Conservation (phyloP, 2,329 filamentous ascomycete genomes). For the Venturia carpophila region DNA sequence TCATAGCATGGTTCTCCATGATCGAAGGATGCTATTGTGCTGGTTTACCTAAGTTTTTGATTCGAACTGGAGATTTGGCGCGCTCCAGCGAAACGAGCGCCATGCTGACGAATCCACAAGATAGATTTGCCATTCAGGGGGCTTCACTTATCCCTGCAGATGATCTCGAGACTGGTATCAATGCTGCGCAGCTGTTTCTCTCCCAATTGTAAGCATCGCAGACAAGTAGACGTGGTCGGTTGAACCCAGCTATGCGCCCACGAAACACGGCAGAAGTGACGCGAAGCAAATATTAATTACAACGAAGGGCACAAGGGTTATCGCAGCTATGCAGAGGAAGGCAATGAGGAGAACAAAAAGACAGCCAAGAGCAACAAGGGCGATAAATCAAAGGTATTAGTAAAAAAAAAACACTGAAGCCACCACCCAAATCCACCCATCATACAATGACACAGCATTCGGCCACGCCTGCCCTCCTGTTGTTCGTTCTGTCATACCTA, state of each 20-base stretch:
- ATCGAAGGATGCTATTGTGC: too few species aligned
- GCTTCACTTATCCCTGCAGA: too few species aligned
- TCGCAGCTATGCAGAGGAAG: neutral
- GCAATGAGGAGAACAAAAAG: neutral
- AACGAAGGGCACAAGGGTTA: neutral
- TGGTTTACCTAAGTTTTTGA: too few species aligned
- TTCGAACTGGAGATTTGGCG: too few species aligned
- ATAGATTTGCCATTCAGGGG: too few species aligned
- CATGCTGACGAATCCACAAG: too few species aligned
- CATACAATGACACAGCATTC: slow-evolving; percentile 7
- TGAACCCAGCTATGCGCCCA: neutral
- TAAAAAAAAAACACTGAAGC: neutral
- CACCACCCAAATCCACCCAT: neutral
- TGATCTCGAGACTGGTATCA: too few species aligned
- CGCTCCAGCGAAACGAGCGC: too few species aligned
- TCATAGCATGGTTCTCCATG: too few species aligned
- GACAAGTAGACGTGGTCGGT: neutral
- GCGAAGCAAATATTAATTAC: neutral
- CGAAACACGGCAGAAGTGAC: neutral
- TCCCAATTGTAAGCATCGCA: too few species aligned
- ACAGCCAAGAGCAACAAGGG: neutral
- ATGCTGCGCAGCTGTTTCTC: too few species aligned
- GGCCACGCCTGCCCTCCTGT: neutral
- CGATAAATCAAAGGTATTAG: slow-evolving; percentile 1
- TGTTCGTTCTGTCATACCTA: neutral